Base-by-base conservation (phyloP, 2,329 filamentous ascomycete genomes). In the Daldinia sp. region DNA sequence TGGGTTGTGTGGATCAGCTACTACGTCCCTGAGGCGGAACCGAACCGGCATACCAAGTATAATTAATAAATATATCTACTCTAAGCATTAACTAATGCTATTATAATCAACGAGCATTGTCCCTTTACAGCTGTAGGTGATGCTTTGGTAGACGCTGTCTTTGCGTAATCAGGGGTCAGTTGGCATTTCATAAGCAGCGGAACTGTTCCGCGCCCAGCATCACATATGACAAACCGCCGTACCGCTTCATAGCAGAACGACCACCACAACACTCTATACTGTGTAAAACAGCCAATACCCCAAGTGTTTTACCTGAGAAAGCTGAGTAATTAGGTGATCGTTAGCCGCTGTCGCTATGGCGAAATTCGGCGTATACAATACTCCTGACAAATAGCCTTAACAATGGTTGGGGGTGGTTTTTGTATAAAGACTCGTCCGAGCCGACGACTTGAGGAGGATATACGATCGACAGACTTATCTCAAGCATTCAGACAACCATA, bases 141-240 rank as follows among this genome's bases (percentile, higher is more conserved):
- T 43, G 39, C n/a, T 6, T 43, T 25, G 21, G 39, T 13, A 45
- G 5, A 45, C 10, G 6, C 21, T 45, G 21, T 8, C 1, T 6
- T 27, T 27, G 21, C 6, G 53, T 52, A 52, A 52, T 52, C 56
- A 58, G 56, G 48, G 37, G 56, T 13, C 34, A 4, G 5, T 9
- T 27, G 13, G n/a, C 9, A 39, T 27, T 63, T 43, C 54, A 43
- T 58, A 29, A 29, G 21, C 50, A 34, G 35, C 60, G 55, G 60
- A 59, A 58, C 29, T 6, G 27, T 63, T 63, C 60, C 55, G 60
- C 43, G 5, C 43, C 23, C 48, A 53, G 11, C n/a, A 48, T 45
- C 41, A 17, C 19, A 19, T 13, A 50, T 63, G 45, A 63, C 50
- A 50, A 63, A 59, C 43, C 54, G 51, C n/a, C 23, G 21, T 11